phyloP scores from a whole-genome alignment of 163 green algal species.

The Volvox carteri region DNA sequence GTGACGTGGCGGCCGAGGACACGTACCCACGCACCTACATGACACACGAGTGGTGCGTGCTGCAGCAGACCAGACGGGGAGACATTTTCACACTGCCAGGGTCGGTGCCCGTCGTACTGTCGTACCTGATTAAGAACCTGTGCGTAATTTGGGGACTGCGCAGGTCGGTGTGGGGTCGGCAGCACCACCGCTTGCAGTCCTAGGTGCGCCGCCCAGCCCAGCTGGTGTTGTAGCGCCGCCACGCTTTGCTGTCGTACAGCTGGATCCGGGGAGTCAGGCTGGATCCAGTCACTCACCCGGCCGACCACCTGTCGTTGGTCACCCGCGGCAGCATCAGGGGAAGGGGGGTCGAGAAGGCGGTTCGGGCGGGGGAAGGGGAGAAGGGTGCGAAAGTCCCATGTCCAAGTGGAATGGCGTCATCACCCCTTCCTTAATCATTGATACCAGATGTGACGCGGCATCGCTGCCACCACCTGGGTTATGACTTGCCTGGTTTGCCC shows the following conservation, averaged over 20 bases:
- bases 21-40: no score
- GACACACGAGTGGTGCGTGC: no score
- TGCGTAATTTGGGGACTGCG: slow-evolving; percentile 77
- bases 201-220: slow-evolving; percentile 94
- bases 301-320: slow-evolving; percentile 84
- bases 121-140: slow-evolving; percentile 79
- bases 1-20: no score
- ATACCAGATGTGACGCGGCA: no score
- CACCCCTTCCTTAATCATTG: no score
- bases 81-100: no score
- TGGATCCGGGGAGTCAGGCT: slow-evolving; percentile 79
- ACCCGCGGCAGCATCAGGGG: neutral
- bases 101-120: no score
- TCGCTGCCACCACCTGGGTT: no score
- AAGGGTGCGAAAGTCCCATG: no score
- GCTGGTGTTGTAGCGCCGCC: slow-evolving; percentile 84
- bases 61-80: no score
- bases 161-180: slow-evolving; percentile 51
- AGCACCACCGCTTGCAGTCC: slow-evolving; percentile 82
- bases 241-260: slow-evolving; percentile 69
- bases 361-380: no score
- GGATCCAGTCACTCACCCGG: slow-evolving; percentile 85
- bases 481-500: slow-evolving; percentile 61
- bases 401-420: no score
- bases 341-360: neutral